Evolutionary conservation across 2,329 filamentous ascomycete species (phyloP).

Genomic region (Hypocrella siamensis): DNA sequence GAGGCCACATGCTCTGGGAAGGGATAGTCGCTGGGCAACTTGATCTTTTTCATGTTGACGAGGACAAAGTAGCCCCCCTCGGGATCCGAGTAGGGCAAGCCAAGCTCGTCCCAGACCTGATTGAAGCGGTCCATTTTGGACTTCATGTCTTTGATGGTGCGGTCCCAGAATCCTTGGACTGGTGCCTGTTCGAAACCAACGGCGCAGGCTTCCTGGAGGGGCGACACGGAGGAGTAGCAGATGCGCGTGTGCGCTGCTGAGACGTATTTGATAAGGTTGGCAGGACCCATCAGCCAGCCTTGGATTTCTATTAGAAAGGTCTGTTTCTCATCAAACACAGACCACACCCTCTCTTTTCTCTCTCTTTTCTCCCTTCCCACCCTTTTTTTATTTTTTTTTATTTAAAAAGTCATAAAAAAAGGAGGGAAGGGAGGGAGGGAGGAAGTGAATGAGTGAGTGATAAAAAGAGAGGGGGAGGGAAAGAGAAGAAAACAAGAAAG

Average conservation of each 20-base stretch:
- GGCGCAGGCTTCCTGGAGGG: conserved; percentile 84
- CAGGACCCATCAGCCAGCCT: conserved; percentile 82
- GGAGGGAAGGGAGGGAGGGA: not conserved
- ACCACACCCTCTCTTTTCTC: not conserved
- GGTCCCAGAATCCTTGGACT: conserved; percentile 70
- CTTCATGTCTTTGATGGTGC: conserved; percentile 75
- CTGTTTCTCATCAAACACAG: not conserved
- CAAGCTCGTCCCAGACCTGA: conserved; percentile 59
- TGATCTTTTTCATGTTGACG: conserved; percentile 80
- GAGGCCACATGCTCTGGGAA: conserved; percentile 81
- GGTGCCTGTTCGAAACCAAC: conserved; percentile 91
- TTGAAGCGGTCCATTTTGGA: conserved; percentile 79
- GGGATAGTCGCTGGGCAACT: conserved; percentile 66
- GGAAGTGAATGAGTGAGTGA: not conserved
- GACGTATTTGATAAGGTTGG: conserved; percentile 81
- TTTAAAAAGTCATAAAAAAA: no score
- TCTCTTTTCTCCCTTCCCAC: no score
- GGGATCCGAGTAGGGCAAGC: conserved; percentile 72
- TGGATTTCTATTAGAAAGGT: not conserved
- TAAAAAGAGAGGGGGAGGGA: not conserved
- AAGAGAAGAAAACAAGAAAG: not conserved
- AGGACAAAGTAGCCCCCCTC: conserved; percentile 97
- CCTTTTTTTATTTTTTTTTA: no score
- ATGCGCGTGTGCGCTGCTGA: conserved; percentile 88
- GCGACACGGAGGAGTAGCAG: conserved; percentile 87